Conservation (phyloP, 371 early-diverging fungal species). For the Thermomucor indicae-seudaticae region DNA sequence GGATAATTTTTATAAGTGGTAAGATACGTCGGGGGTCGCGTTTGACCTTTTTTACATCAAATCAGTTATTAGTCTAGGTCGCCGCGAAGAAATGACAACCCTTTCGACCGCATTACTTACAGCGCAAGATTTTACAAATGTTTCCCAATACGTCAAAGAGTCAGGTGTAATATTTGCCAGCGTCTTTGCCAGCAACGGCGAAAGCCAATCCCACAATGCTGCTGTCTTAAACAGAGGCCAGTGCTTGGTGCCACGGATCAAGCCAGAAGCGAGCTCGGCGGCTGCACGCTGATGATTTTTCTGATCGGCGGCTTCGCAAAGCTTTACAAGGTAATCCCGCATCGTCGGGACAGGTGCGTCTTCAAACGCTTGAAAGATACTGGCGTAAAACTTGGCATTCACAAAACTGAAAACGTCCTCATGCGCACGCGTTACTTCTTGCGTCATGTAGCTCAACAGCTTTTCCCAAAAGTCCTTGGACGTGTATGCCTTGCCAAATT, state of each 20-base stretch:
- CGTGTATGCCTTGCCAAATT: conserved; percentile 44
- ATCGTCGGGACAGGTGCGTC: conserved; percentile 51
- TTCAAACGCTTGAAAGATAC: conserved; percentile 66
- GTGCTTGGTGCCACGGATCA: conserved; percentile 84
- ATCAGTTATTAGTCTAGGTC: not conserved
- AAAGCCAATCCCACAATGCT: conserved; percentile 61
- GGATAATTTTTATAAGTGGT: conserved; percentile 65
- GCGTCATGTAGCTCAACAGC: conserved; percentile 51
- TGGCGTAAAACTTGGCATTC: conserved; percentile 59
- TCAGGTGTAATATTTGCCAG: conserved; percentile 63
- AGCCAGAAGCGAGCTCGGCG: conserved; percentile 73
- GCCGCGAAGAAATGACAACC: no score
- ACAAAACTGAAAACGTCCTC: conserved; percentile 58
- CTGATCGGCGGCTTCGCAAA: conserved; percentile 54
- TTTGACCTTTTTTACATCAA: conserved; percentile 16
- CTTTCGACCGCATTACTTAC: conserved; percentile 10
- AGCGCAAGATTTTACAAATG: conserved; percentile 49
- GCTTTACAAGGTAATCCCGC: conserved; percentile 42
- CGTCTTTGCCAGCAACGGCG: conserved; percentile 46
- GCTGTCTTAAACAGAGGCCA: conserved; percentile 54
- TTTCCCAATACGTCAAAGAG: conserved; percentile 74
- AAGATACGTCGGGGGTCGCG: conserved; percentile 83
- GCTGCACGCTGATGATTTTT: conserved; percentile 77
- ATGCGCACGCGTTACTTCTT: conserved; percentile 57
- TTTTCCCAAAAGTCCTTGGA: conserved; percentile 54